phyloP scores from a whole-genome alignment of 305 asterid species.

The Plantago coronopus region DNA sequence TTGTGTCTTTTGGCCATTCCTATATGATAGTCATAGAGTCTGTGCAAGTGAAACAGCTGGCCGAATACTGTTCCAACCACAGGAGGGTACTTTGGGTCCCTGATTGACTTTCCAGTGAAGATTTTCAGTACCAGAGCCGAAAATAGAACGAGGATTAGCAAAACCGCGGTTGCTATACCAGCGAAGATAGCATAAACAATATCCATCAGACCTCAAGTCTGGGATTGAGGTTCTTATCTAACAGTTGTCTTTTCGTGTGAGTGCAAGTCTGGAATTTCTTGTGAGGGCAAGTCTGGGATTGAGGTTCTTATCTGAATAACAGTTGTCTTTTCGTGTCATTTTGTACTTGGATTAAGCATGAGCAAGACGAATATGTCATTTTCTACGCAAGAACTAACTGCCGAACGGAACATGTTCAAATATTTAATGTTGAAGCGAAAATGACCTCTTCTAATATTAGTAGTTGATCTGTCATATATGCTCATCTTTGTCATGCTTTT shows the following conservation, averaged over 20 bases:
- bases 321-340: not conserved
- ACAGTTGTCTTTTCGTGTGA: not conserved
- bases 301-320: not conserved
- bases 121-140: conserved; percentile 33
- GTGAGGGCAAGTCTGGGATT: not conserved
- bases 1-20: conserved; percentile 33
- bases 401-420: not conserved
- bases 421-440: not conserved
- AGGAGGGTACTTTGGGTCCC: conserved; percentile 43
- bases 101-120: conserved; percentile 43
- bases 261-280: too few species aligned
- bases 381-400: not conserved
- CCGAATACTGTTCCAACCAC: conserved; percentile 61
- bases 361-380: not conserved
- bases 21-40: conserved; percentile 47
- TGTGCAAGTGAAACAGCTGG: conserved; percentile 51
- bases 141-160: conserved; percentile 29
- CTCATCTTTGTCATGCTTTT: not conserved
- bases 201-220: conserved; percentile 34
- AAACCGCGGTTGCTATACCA: conserved; percentile 8
- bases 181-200: conserved; percentile 30
- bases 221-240: not conserved
- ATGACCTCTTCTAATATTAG: not conserved
- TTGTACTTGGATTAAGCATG: not conserved
- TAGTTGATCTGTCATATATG: conserved; percentile 3